These are phyloP conservation scores for Alternaria ventricosa DNA, from an alignment of 2,329 filamentous ascomycete species.

Conservation along the genomic window DNA sequence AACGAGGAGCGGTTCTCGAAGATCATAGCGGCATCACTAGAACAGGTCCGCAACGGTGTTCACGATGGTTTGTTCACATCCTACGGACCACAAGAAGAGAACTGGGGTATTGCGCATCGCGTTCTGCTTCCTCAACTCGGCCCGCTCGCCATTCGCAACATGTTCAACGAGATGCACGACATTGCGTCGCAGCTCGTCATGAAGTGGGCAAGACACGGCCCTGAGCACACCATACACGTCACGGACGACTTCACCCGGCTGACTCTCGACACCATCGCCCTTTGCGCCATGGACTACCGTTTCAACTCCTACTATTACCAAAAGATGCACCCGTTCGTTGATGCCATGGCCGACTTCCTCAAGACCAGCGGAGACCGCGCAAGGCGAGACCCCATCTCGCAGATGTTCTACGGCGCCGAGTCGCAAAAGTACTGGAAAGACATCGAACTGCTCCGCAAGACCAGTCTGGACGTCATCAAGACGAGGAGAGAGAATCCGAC, in stretches of 20 bases:
- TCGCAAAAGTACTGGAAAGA: slow-evolving; percentile 60
- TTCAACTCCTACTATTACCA: slow-evolving; percentile 51
- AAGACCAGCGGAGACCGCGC: slow-evolving; percentile 45
- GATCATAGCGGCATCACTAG: slow-evolving; percentile 33
- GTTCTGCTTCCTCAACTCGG: slow-evolving; percentile 73
- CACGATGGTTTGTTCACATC: slow-evolving; percentile 53
- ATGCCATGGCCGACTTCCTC: slow-evolving; percentile 49
- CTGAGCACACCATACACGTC: slow-evolving; percentile 41
- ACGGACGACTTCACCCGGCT: slow-evolving; percentile 49
- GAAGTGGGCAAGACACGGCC: slow-evolving; percentile 68
- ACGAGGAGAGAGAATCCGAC: slow-evolving; percentile 61
- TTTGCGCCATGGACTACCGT: slow-evolving; percentile 51
- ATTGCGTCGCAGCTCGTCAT: slow-evolving; percentile 69
- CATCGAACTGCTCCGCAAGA: slow-evolving; percentile 62
- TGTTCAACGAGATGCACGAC: slow-evolving; percentile 67
- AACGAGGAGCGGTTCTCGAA: slow-evolving; percentile 48
- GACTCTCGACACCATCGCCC: slow-evolving; percentile 48
- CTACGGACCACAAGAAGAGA: slow-evolving; percentile 46
- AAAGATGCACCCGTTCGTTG: slow-evolving; percentile 46
- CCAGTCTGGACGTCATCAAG: slow-evolving; percentile 64
- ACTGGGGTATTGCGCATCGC: slow-evolving; percentile 66
- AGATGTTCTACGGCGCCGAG: slow-evolving; percentile 46
- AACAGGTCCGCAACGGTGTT: slow-evolving; percentile 45
- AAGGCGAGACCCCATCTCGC: slow-evolving; percentile 37
- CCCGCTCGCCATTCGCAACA: slow-evolving; percentile 68